Evolutionary conservation across 2,329 filamentous ascomycete species (phyloP).

Genomic region (Fusarium foetens): DNA sequence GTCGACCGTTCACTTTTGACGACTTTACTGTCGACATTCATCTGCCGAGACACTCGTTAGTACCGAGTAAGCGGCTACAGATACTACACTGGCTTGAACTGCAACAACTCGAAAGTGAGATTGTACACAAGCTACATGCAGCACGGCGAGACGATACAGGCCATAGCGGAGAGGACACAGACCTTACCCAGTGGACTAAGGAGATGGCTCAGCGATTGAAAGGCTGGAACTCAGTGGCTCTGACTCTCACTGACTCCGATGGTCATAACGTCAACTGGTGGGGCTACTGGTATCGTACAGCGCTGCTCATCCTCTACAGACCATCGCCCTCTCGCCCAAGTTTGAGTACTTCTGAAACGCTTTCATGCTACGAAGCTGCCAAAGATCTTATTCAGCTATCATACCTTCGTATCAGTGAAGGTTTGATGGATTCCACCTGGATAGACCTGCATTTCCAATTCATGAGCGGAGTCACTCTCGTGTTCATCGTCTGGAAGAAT

Average conservation of each 20-base stretch:
- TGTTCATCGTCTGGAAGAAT: constrained; percentile 7
- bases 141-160: neutral
- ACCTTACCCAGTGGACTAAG: neutral
- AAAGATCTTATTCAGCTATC: constrained; percentile 16
- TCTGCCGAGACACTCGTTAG: neutral
- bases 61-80: neutral
- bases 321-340: neutral
- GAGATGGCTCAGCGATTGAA: neutral
- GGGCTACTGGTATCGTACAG: constrained; percentile 16
- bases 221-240: neutral
- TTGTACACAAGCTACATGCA: neutral
- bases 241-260: neutral
- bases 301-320: constrained; percentile 9
- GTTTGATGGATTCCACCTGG: constrained; percentile 13
- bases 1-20: constrained; percentile 12
- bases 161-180: accelerated
- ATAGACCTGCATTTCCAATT: constrained; percentile 13
- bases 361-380: constrained; percentile 1
- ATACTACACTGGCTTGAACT: constrained; percentile 17
- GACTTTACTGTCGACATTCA: neutral
- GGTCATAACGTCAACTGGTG: constrained; percentile 10
- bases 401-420: constrained; percentile 4
- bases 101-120: constrained; percentile 3
- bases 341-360: neutral
- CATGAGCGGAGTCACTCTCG: constrained; percentile 13